These are phyloP conservation scores for Capsicum baccatum DNA, from an alignment of 257 asterid genomes.

Conservation along the genomic window DNA sequence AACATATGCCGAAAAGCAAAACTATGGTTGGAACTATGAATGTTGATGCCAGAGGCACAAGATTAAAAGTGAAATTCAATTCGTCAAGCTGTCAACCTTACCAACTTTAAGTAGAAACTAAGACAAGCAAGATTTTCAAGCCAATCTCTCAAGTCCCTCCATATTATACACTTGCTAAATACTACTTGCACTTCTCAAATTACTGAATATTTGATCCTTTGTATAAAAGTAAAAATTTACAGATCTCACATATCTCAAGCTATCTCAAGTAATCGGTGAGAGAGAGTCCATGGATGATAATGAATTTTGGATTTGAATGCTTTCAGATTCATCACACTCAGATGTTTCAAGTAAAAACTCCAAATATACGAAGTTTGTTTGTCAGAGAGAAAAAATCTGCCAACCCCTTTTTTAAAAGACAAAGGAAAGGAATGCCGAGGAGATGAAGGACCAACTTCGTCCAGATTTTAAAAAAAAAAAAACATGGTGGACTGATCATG, in stretches of 20 bases:
- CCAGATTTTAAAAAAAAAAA: background rate
- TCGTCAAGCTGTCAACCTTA: background rate
- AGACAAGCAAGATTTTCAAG: background rate
- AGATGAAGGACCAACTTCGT: background rate
- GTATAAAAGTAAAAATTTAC: background rate
- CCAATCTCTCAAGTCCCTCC: background rate
- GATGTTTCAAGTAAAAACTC: background rate
- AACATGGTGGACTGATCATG: background rate
- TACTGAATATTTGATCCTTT: background rate
- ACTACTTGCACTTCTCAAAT: background rate
- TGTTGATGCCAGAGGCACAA: background rate
- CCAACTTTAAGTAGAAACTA: background rate
- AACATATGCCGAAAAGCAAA: conserved; percentile 6
- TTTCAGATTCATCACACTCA: background rate
- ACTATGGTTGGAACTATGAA: background rate
- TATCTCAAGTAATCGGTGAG: background rate
- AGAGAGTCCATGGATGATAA: background rate
- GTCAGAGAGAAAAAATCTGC: background rate
- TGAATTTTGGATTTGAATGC: background rate
- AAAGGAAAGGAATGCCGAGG: background rate
- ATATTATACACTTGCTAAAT: conserved; percentile 1
- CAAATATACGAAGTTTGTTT: background rate
- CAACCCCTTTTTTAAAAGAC: background rate
- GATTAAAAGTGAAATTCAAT: background rate
- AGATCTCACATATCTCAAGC: background rate